Evolutionary conservation across 2,329 filamentous ascomycete species (phyloP).

Genomic region (Didymella pomorum): DNA sequence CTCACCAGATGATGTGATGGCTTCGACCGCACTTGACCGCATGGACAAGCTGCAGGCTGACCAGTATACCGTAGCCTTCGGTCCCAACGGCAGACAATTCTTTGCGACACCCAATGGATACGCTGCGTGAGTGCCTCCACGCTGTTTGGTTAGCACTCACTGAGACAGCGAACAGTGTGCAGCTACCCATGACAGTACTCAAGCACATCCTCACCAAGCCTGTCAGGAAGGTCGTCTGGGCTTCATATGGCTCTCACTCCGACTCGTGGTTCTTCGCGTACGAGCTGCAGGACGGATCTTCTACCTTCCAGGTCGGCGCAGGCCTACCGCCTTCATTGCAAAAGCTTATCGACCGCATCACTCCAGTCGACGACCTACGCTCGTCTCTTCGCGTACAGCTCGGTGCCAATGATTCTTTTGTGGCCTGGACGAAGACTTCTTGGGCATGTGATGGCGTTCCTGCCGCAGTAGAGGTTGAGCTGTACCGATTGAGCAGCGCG

Average conservation of each 20-base stretch:
- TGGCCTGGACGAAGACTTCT: slow-evolving; percentile 29
- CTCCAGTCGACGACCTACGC: background rate
- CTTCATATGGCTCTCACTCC: slow-evolving; percentile 33
- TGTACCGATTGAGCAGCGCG: slow-evolving; percentile 20
- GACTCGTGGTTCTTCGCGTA: slow-evolving; percentile 43
- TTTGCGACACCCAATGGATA: slow-evolving; percentile 41
- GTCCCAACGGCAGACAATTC: slow-evolving; percentile 33
- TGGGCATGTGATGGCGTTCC: slow-evolving; percentile 35
- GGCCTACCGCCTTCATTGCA: slow-evolving; percentile 19
- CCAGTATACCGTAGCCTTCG: slow-evolving; percentile 39
- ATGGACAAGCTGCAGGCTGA: slow-evolving; percentile 31
- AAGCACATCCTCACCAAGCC: slow-evolving; percentile 8
- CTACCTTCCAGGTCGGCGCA: slow-evolving; percentile 20
- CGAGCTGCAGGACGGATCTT: slow-evolving; percentile 25
- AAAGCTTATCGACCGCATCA: slow-evolving; percentile 17
- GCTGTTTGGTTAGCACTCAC: background rate
- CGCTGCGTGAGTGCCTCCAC: slow-evolving; percentile 27
- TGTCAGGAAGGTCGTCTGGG: slow-evolving; percentile 35
- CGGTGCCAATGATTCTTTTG: slow-evolving; percentile 33
- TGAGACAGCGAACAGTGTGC: slow-evolving; percentile 17
- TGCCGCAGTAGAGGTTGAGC: slow-evolving; percentile 5
- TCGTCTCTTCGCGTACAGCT: slow-evolving; percentile 36
- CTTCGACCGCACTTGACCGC: slow-evolving; percentile 20
- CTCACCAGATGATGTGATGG: background rate
- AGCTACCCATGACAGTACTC: slow-evolving; percentile 30